phyloP scores from a whole-genome alignment of 257 asterid species.

The Plantago major region DNA sequence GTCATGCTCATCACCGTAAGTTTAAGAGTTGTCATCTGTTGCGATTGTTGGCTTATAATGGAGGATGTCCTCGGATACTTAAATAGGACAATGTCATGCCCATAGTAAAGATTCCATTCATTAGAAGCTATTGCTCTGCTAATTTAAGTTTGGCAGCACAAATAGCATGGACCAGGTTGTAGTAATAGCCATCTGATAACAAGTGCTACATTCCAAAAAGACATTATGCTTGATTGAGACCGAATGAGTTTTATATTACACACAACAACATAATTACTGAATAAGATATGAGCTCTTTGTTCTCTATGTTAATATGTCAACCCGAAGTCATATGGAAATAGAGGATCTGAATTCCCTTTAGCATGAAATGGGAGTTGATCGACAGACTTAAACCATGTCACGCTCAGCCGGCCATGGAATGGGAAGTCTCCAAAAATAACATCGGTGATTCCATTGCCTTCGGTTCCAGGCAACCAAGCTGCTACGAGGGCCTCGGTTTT shows the following conservation, averaged over 20 bases:
- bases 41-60: no score
- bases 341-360: conserved; percentile 45
- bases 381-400: conserved; percentile 75
- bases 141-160: background rate
- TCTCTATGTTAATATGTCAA: conserved; percentile 30
- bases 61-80: no score
- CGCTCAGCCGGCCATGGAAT: conserved; percentile 65
- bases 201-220: conserved; percentile 3
- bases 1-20: no score
- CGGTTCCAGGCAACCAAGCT: conserved; percentile 91
- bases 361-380: conserved; percentile 62
- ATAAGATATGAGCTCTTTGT: background rate
- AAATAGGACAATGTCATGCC: no score
- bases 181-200: conserved; percentile 1
- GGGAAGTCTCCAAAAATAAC: conserved; percentile 66
- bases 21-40: no score
- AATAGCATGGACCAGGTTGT: background rate
- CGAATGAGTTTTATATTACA: background rate
- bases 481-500: conserved; percentile 55
- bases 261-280: conserved; percentile 4
- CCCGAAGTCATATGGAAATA: conserved; percentile 78
- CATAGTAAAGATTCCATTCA: no score
- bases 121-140: no score
- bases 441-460: conserved; percentile 76
- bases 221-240: conserved; percentile 5